Percentiles rank a stretch among this genome's conserved stretches.
Conservation (phyloP, 805 yeast genomes). For the Lachancea nothofagi region DNA sequence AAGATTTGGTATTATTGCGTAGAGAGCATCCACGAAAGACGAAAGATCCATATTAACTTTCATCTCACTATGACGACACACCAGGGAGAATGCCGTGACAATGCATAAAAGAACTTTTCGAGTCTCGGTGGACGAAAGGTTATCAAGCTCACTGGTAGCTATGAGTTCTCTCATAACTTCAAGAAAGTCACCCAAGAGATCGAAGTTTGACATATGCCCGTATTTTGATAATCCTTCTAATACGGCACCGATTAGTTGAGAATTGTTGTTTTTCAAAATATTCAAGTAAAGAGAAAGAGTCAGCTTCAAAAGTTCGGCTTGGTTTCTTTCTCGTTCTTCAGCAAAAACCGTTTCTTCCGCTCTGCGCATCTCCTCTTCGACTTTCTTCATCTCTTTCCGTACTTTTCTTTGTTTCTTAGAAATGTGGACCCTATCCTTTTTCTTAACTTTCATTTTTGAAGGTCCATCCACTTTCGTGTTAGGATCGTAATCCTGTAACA, state of each 20-base stretch:
- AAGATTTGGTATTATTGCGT: constrained; percentile 59
- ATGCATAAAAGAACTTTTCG: constrained; percentile 77
- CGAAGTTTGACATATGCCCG: constrained; percentile 90
- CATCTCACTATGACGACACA: constrained; percentile 65
- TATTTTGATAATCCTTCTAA: constrained; percentile 86
- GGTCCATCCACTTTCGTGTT: constrained; percentile 43
- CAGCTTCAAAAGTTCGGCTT: constrained; percentile 74
- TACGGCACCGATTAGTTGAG: constrained; percentile 73
- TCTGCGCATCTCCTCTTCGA: constrained; percentile 80
- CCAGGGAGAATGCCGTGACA: constrained; percentile 83
- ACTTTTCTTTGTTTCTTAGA: constrained; percentile 87
- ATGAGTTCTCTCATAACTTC: constrained; percentile 84
- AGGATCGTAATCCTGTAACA: constrained; percentile 70
- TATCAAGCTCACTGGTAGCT: constrained; percentile 43
- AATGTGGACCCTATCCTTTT: constrained; percentile 85
- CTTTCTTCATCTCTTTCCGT: constrained; percentile 77
- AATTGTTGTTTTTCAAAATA: constrained; percentile 58
- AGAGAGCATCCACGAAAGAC: constrained; percentile 70
- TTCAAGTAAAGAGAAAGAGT: constrained; percentile 72
- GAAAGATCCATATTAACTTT: constrained; percentile 78
- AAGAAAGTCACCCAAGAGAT: constrained; percentile 84
- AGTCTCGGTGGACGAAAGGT: constrained; percentile 43
- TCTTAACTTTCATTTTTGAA: constrained; percentile 50
- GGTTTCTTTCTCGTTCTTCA: constrained; percentile 80
- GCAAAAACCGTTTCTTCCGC: constrained; percentile 86